Conservation (phyloP, 305 asterid species). For the Solanum hybrid region DNA sequence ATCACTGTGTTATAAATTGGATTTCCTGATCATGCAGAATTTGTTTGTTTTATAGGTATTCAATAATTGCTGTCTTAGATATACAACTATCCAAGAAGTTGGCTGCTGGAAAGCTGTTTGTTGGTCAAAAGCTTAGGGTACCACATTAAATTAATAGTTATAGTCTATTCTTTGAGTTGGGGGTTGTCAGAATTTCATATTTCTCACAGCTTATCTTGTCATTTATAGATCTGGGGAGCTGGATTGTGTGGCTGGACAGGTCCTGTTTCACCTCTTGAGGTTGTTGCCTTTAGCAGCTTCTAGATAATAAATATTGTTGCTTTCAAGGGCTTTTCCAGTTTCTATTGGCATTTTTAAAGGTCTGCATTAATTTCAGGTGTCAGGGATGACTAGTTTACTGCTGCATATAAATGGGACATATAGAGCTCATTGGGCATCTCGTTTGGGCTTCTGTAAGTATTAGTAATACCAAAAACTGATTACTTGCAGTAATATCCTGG, state of each 20-base stretch:
- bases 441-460: constrained; percentile 78
- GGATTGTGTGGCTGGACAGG: constrained; percentile 74
- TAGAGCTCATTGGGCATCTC: constrained; percentile 96
- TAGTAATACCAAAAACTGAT: constrained; percentile 4
- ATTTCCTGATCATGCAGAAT: constrained; percentile 17
- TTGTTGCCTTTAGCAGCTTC: constrained; percentile 13
- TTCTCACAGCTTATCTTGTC: constrained; percentile 55
- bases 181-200: constrained; percentile 22
- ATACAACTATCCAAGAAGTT: constrained; percentile 57
- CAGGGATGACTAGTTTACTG: constrained; percentile 36
- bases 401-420: constrained; percentile 84
- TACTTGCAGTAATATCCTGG: constrained; percentile 1
- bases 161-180: constrained; percentile 10
- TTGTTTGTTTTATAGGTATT: constrained; percentile 50
- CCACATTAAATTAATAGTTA: constrained; percentile 16
- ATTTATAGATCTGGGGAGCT: constrained; percentile 93
- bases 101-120: constrained; percentile 67
- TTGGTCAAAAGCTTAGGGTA: constrained; percentile 96
- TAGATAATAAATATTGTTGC: neutral
- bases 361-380: constrained; percentile 42
- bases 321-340: constrained; percentile 12
- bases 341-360: neutral
- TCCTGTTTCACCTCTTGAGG: constrained; percentile 86
- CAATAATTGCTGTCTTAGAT: constrained; percentile 68
- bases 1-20: constrained; percentile 4